Evolutionary conservation across 2,329 filamentous ascomycete genomes (phyloP).

Genomic region (Colletotrichum theobromicola): DNA sequence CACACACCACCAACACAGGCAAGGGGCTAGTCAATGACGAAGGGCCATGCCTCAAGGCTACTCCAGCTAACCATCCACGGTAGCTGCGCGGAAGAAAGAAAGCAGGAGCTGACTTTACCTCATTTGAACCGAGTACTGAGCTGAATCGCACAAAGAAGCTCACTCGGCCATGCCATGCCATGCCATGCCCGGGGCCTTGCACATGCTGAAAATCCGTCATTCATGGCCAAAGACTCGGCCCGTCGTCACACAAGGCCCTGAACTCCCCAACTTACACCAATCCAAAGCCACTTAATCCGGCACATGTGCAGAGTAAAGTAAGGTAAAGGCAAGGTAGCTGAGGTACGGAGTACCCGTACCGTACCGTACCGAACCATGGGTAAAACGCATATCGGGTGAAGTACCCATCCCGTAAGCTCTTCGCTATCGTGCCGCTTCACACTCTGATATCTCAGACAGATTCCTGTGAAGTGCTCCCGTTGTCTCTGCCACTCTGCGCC

Average conservation of each 20-base stretch:
- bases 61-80: background rate
- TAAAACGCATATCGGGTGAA: background rate
- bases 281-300: background rate
- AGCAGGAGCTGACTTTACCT: background rate
- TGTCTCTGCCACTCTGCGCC: background rate
- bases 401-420: slow-evolving; percentile 2
- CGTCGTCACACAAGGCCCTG: background rate
- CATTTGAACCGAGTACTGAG: background rate
- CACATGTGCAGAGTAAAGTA: background rate
- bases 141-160: background rate
- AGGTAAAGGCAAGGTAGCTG: background rate
- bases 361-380: background rate
- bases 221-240: background rate
- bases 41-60: background rate
- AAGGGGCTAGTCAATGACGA: background rate
- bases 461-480: background rate
- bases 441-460: background rate
- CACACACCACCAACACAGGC: background rate
- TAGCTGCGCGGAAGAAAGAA: background rate
- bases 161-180: background rate
- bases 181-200: background rate
- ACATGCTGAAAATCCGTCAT: background rate
- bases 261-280: background rate
- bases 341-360: background rate
- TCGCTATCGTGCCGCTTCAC: background rate